Conservation (phyloP, 2,329 filamentous ascomycete genomes). For the Rutstroemia sp. region DNA sequence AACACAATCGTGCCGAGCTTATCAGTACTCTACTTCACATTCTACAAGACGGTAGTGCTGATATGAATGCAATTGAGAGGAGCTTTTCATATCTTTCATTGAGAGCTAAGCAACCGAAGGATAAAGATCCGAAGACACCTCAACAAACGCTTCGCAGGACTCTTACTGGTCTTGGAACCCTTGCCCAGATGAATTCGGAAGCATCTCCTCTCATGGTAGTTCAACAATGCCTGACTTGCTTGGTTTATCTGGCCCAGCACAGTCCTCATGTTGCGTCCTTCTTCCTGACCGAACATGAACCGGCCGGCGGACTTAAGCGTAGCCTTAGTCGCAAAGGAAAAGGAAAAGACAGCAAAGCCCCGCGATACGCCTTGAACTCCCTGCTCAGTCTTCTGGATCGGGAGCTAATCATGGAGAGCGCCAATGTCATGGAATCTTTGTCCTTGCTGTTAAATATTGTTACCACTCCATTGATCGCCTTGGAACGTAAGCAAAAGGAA, state of each 20-base stretch:
- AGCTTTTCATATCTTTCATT: conserved; percentile 92
- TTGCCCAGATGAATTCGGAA: conserved; percentile 62
- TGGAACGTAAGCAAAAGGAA: conserved; percentile 79
- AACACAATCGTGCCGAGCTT: conserved; percentile 91
- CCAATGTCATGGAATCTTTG: conserved; percentile 90
- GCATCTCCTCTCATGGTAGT: conserved; percentile 92
- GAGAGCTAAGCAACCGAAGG: conserved; percentile 74
- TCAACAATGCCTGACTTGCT: conserved; percentile 83
- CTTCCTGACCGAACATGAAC: conserved; percentile 92
- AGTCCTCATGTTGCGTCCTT: conserved; percentile 84
- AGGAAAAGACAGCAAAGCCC: conserved; percentile 72
- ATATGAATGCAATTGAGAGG: conserved; percentile 87
- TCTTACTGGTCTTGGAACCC: conserved; percentile 47
- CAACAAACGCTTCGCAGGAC: conserved; percentile 66
- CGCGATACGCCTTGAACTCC: conserved; percentile 88
- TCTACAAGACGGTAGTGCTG: conserved; percentile 88
- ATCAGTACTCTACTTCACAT: conserved; percentile 89
- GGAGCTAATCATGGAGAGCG: conserved; percentile 94
- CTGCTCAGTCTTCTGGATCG: conserved; percentile 82
- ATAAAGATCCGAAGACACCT: conserved; percentile 64
- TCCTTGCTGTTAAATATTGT: conserved; percentile 82
- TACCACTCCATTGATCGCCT: conserved; percentile 73
- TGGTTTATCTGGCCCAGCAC: conserved; percentile 76
- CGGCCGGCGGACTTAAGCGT: conserved; percentile 68
- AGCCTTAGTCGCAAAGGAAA: conserved; percentile 79